A percentile compares a stretch with the other conserved stretches of the same genome.
These are phyloP conservation scores for Aspergillus aculeatus DNA, from an alignment of 2,329 filamentous ascomycete genomes.

Conservation along the genomic window DNA sequence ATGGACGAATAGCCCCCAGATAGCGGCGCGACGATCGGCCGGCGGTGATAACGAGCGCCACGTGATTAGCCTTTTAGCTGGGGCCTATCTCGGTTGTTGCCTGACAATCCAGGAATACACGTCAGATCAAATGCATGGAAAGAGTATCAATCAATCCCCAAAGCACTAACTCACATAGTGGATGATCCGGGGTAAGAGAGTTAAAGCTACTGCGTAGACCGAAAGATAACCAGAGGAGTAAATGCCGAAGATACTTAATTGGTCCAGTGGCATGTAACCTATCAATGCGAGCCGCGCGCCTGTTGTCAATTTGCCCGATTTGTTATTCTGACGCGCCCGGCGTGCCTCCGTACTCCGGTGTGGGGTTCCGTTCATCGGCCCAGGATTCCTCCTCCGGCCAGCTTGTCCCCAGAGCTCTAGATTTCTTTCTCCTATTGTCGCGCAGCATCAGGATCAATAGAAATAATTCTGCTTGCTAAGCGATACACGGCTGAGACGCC, in stretches of 20 bases:
- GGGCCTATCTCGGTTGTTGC: slow-evolving; percentile 6
- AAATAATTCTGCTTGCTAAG: background rate
- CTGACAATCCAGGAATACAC: slow-evolving; percentile 4
- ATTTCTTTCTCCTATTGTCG: background rate
- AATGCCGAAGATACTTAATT: background rate
- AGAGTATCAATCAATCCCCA: background rate
- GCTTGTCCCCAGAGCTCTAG: background rate
- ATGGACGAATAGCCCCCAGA: background rate
- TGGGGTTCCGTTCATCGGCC: slow-evolving; percentile 10
- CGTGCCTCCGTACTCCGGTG: background rate
- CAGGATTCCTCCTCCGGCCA: slow-evolving; percentile 14
- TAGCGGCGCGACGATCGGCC: slow-evolving; percentile 4
- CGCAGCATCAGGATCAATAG: background rate
- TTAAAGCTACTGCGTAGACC: background rate
- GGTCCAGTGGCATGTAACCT: background rate
- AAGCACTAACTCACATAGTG: background rate
- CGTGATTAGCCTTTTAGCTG: background rate
- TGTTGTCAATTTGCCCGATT: background rate
- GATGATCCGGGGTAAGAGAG: background rate
- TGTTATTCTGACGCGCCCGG: background rate
- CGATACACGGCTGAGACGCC: background rate
- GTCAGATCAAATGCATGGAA: background rate
- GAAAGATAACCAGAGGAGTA: background rate
- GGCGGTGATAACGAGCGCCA: background rate
- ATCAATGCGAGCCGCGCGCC: slow-evolving; percentile 10